phyloP scores from a whole-genome alignment of 1,284 basidiomycete species.

The Cryptococcus wingfieldii region DNA sequence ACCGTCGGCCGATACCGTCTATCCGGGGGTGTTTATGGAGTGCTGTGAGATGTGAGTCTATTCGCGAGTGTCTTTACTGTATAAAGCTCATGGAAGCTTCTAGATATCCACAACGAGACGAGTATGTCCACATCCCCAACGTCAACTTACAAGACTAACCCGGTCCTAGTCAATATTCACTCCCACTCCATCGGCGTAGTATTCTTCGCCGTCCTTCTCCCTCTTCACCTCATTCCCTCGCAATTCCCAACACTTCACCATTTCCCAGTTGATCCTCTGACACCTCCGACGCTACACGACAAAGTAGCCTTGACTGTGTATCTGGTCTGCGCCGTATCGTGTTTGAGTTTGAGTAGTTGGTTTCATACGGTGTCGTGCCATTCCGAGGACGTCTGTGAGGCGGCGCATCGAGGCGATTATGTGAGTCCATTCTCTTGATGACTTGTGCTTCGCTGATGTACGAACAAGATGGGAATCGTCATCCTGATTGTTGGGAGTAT shows the following conservation, averaged over 20 bases:
- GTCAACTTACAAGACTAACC: conserved; percentile 1
- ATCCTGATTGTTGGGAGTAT: conserved; percentile 69
- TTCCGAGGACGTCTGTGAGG: conserved; percentile 58
- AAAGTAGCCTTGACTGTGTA: conserved; percentile 63
- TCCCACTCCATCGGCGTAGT: conserved; percentile 73
- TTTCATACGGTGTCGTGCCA: conserved; percentile 76
- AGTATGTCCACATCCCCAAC: conserved; percentile 49
- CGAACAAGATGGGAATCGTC: conserved; percentile 53
- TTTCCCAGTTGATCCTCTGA: conserved; percentile 13
- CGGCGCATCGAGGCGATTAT: conserved; percentile 47
- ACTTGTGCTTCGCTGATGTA: neutral
- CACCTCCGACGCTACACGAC: conserved; percentile 56
- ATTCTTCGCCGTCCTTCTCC: conserved; percentile 60
- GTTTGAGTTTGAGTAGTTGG: conserved; percentile 67
- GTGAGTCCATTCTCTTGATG: conserved; percentile 26
- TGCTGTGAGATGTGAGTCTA: conserved; percentile 64
- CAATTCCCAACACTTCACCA: conserved; percentile 45
- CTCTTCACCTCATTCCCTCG: conserved; percentile 53
- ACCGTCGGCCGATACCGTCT: conserved; percentile 65
- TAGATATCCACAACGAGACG: conserved; percentile 80
- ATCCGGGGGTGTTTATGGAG: conserved; percentile 65
- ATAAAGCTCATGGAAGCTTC: no score
- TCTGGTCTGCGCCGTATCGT: conserved; percentile 67
- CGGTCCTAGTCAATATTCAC: conserved; percentile 74
- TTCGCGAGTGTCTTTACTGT: neutral